A percentile compares a stretch with the other conserved stretches of the same genome.
Evolutionary conservation across 306 rosid species (phyloP).

Genomic region (Biancaea sappan): DNA sequence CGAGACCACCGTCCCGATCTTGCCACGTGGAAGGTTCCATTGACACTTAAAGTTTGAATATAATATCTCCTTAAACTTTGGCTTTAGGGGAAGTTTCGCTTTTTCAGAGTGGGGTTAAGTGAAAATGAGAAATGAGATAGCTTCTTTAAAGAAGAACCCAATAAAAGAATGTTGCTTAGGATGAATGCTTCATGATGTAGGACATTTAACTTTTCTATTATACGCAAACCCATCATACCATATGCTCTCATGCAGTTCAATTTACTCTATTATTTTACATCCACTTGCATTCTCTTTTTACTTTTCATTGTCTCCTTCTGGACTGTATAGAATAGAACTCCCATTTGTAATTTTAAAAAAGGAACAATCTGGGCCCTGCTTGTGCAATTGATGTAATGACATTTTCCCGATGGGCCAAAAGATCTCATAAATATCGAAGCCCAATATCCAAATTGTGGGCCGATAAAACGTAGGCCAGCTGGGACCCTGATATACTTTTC

Average conservation of each 20-base stretch:
- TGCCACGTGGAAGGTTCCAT: conserved; percentile 32
- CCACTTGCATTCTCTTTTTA: background rate
- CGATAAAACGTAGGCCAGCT: background rate
- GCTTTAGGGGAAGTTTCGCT: conserved; percentile 28
- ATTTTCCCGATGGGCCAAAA: too few relatives aligned
- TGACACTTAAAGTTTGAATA: conserved; percentile 24
- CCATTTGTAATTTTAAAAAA: too few relatives aligned
- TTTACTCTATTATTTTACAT: background rate
- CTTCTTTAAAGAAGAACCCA: background rate
- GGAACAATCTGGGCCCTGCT: too few relatives aligned
- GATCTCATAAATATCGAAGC: background rate
- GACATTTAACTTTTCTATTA: background rate
- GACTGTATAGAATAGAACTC: background rate
- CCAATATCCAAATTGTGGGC: background rate
- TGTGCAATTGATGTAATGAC: too few relatives aligned
- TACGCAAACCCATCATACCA: background rate
- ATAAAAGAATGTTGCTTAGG: background rate
- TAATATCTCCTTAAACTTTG: conserved; percentile 28
- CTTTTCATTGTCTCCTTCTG: background rate
- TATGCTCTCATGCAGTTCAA: background rate
- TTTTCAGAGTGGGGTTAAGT: conserved; percentile 18
- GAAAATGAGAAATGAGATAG: background rate
- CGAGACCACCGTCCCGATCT: background rate
- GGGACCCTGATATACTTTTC: too few relatives aligned
- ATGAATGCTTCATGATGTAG: background rate